These are phyloP conservation scores for Tetrahymena thermophila DNA, from an alignment of 73 alveolate genomes.

Conservation along the genomic window DNA sequence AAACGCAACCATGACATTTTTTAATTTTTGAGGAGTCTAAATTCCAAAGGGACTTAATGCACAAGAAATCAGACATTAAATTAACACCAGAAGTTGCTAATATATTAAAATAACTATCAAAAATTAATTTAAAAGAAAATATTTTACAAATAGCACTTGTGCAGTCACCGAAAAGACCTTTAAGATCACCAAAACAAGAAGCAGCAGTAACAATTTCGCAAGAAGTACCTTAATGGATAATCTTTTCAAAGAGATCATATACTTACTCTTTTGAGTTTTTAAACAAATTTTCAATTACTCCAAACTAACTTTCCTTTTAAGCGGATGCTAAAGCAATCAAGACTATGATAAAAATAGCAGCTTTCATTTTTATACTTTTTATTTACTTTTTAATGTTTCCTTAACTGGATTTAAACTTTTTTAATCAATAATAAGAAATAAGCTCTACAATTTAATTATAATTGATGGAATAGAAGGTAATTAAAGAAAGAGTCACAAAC, in stretches of 20 bases:
- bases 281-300: not conserved
- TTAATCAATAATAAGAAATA: not conserved
- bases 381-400: not conserved
- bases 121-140: not conserved
- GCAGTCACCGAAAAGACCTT: not conserved
- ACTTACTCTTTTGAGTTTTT: not conserved
- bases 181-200: not conserved
- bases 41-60: not conserved
- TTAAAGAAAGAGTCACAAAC: not conserved
- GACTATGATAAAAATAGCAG: not conserved
- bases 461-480: not conserved
- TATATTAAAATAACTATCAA: not conserved
- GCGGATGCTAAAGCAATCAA: not conserved
- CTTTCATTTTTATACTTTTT: not conserved
- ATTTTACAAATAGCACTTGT: not conserved
- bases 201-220: not conserved
- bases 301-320: not conserved
- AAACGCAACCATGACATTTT: not conserved
- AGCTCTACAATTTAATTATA: not conserved
- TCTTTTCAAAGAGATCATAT: not conserved
- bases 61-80: not conserved
- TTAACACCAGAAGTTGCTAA: not conserved
- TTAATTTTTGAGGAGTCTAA: not conserved
- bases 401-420: not conserved
- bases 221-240: not conserved